A percentile compares a stretch with the other conserved stretches of the same genome.
phyloP scores from a whole-genome alignment of 305 asterid species.

The Solanum aculeatissimum region DNA sequence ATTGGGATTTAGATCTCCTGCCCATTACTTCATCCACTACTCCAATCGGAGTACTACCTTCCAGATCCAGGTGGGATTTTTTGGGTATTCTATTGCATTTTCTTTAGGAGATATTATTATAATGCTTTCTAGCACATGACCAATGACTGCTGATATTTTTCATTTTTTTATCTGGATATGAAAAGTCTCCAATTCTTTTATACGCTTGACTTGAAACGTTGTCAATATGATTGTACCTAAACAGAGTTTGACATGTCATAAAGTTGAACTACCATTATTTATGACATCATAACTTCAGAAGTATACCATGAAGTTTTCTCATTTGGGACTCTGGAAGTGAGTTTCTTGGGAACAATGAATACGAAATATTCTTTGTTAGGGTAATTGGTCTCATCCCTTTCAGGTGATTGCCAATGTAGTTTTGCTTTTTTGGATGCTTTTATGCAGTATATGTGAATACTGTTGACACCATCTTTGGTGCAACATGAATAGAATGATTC shows the following conservation, averaged over 20 bases:
- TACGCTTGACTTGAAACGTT: background rate
- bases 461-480: background rate
- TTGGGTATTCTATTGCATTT: background rate
- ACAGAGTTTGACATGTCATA: background rate
- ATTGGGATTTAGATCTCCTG: constrained; percentile 71
- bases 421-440: background rate
- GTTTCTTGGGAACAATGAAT: background rate
- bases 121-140: background rate
- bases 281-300: background rate
- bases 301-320: background rate
- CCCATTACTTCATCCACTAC: constrained; percentile 51
- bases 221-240: constrained; percentile 2
- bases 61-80: constrained; percentile 57
- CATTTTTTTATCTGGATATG: constrained; percentile 5
- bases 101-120: background rate
- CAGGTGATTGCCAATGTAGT: background rate
- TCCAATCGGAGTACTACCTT: constrained; percentile 31
- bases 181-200: constrained; percentile 4
- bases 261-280: background rate
- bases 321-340: background rate
- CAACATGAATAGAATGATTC: background rate
- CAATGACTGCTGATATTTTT: constrained; percentile 1
- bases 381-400: background rate
- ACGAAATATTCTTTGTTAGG: background rate
- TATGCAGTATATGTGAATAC: background rate